These are phyloP conservation scores for Penicillium angulare DNA, from an alignment of 495 filamentous ascomycete genomes.

Conservation along the genomic window DNA sequence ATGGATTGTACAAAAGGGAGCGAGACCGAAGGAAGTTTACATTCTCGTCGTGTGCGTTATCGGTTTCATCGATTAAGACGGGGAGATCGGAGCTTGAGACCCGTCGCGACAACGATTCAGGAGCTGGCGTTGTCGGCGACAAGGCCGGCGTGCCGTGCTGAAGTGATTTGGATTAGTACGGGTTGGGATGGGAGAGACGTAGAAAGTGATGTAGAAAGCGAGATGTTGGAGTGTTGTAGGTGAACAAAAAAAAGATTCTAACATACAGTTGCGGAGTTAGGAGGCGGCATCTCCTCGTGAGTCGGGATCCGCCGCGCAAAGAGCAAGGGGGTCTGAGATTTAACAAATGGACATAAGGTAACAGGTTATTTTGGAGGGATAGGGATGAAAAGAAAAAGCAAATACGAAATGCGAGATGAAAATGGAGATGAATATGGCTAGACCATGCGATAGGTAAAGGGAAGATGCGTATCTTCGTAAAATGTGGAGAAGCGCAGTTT, in stretches of 20 bases:
- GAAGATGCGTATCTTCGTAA: no score
- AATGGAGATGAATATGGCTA: no score
- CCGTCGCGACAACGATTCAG: slow-evolving; percentile 23
- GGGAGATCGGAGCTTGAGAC: slow-evolving; percentile 45
- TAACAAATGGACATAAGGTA: not conserved
- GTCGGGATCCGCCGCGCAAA: slow-evolving; percentile 21
- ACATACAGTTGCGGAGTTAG: slow-evolving; percentile 28
- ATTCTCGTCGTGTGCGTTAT: slow-evolving; percentile 59
- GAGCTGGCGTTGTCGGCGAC: slow-evolving; percentile 23
- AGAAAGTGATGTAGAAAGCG: not conserved
- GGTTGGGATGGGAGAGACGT: not conserved
- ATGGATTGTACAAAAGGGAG: slow-evolving; percentile 29
- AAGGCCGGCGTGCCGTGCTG: slow-evolving; percentile 34
- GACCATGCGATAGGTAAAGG: no score
- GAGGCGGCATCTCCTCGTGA: slow-evolving; percentile 27
- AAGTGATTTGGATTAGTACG: not conserved
- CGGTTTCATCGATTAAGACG: slow-evolving; percentile 42
- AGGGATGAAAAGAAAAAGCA: not conserved
- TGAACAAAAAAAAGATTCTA: not conserved
- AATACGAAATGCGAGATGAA: not conserved
- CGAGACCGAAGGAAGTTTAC: slow-evolving; percentile 56
- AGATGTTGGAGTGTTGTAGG: not conserved
- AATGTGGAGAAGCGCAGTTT: slow-evolving; percentile 14
- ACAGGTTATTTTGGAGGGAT: not conserved
- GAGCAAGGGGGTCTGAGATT: not conserved